Evolutionary conservation across 177 flowering plant genomes (phyloP), one percentile per base, ranked within the genome.

Genomic region (Tripterygium wilfordii): DNA sequence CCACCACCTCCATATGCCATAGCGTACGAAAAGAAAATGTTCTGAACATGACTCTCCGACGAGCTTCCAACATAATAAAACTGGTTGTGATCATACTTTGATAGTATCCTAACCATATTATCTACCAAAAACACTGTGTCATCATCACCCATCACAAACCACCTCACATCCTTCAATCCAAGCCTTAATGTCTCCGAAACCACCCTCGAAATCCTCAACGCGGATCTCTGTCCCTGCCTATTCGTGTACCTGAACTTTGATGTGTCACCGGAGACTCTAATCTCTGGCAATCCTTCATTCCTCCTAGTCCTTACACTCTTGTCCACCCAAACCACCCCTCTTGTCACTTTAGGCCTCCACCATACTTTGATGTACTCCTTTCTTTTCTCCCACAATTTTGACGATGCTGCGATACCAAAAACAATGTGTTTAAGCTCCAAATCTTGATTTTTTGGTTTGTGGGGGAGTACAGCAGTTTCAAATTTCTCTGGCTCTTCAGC

Each of bases 1-100:
- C 89, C 95, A 1, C 95, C 89, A 0, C 95, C 95, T 16, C 90
- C 88, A 51, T 64, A 82, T 0, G 95, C 90, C 95, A 86, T 86
- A 1, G 69, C 52, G 42, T 80, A 86, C 0, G 95, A 80, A 62
- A 82, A 83, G 27, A 54, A 60, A 20, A 85, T 73, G 44, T 85
- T 83, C 80, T 83, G 89, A 25, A 73, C 48, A 49, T 82, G 88
- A 43, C 90, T 81, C 67, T 83, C 90, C 5, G 95, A 86, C 0
- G 80, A 69, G 63, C 88, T 71, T 45, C 95, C 95, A 2, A 86
- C 48, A 39, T 86, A 86, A 51, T 83, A 86, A 36, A 54, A 74
- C 56, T 81, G 77, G 3, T 48, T 54, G 33, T 81, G 91, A 39
- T 83, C 96, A 30, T 83, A 86, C 21, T 83, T 83, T 4, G 68